These are phyloP conservation scores for Balansia obtecta DNA, from an alignment of 2,329 filamentous ascomycete genomes.

Conservation along the genomic window DNA sequence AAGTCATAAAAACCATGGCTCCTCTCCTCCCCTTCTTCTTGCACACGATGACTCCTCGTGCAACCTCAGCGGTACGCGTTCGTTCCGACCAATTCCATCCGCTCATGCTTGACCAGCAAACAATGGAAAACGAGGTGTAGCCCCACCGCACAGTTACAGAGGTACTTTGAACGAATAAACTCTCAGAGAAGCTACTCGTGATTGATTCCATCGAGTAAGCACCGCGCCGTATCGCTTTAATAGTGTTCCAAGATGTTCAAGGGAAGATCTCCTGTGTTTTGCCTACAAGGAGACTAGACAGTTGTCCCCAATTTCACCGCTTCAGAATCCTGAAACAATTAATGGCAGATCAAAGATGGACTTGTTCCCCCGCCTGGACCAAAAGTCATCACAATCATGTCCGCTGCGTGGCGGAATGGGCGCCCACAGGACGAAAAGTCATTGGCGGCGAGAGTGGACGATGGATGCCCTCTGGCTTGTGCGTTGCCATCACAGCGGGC, in stretches of 20 bases:
- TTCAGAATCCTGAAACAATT: constrained; percentile 11
- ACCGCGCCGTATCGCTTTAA: neutral
- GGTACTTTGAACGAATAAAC: neutral
- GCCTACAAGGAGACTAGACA: neutral
- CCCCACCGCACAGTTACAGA: neutral
- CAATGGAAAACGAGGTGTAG: neutral
- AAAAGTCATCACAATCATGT: no score
- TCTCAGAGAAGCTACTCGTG: neutral
- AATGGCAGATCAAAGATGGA: constrained; percentile 13
- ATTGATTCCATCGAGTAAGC: neutral
- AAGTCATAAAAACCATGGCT: no score
- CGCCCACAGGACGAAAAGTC: no score
- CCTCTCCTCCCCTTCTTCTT: no score
- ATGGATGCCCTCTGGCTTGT: neutral
- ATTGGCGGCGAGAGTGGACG: no score
- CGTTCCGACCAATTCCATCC: neutral
- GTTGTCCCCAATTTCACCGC: neutral
- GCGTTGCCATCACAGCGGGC: neutral
- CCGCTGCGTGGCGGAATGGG: no score
- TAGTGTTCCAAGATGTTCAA: no score
- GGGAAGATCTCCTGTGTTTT: neutral
- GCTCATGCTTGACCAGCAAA: neutral
- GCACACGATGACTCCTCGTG: neutral
- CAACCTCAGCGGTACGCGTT: neutral
- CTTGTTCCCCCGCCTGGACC: no score